A percentile compares a stretch with the other conserved stretches of the same genome.
Evolutionary conservation across 2,329 filamentous ascomycete genomes (phyloP).

Genomic region (Paramyrothecium roridum): DNA sequence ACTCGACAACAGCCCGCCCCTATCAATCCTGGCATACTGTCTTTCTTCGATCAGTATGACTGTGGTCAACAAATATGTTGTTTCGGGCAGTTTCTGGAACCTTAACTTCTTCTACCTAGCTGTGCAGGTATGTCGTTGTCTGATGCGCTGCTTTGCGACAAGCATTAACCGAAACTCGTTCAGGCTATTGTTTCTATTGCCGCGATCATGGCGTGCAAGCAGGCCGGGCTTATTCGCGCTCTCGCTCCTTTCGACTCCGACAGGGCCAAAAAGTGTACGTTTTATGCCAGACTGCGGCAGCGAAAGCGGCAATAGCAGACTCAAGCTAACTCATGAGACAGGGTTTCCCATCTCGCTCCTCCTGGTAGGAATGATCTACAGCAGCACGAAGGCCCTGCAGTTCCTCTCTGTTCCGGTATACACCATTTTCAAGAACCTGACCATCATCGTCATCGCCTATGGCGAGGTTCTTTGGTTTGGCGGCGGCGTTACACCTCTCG

Average conservation of each 20-base stretch:
- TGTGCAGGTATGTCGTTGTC: constrained; percentile 70
- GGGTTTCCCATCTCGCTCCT: constrained; percentile 96
- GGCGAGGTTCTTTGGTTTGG: constrained; percentile 99
- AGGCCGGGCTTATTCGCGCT: constrained; percentile 76
- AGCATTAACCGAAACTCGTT: constrained; percentile 1
- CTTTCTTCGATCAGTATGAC: constrained; percentile 98
- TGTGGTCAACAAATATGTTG: constrained; percentile 98
- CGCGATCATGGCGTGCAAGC: constrained; percentile 81
- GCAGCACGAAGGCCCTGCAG: constrained; percentile 90
- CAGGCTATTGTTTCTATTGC: constrained; percentile 86
- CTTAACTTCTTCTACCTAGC: constrained; percentile 93
- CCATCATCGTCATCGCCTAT: constrained; percentile 97
- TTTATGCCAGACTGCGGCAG: constrained; percentile 2
- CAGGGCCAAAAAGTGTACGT: constrained; percentile 88
- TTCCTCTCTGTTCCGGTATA: constrained; percentile 97
- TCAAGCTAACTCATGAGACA: constrained; percentile 32
- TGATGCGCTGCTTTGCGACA: neutral
- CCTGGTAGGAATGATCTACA: constrained; percentile 99
- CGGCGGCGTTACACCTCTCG: constrained; percentile 81
- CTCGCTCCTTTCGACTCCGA: constrained; percentile 78
- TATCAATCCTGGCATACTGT: constrained; percentile 89
- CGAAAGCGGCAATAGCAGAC: neutral
- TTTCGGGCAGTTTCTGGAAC: constrained; percentile 89
- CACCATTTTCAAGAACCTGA: constrained; percentile 99
- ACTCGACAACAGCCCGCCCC: constrained; percentile 70